Base-by-base conservation (phyloP, 1,284 basidiomycete species). In the Sporisorium reilianum region DNA sequence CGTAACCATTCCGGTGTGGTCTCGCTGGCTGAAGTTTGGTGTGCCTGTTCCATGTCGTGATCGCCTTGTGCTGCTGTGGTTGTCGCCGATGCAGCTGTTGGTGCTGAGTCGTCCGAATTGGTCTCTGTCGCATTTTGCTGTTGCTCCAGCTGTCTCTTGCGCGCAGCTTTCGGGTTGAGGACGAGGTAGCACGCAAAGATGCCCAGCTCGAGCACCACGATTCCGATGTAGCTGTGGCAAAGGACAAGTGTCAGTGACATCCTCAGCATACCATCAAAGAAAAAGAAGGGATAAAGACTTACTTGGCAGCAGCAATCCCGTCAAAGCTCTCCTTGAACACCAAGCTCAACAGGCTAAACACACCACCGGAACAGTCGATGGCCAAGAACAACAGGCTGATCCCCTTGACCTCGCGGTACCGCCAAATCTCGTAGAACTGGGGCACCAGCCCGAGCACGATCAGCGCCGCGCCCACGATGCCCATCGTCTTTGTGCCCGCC, bases 331-430 rank as follows among this genome's bases (percentile, higher is more conserved):
- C 80, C 75, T 91, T 89, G 86, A 93, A 93, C 22, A 88, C 88
- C 36, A 93, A 87, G 25, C 91, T 92, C 10, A 92, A 85, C 70
- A 89, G 87, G 41, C 84, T 85, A 84, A 93, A 93, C 11, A 93
- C 84, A 5, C 90, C 92, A 32, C 92, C 92, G 18, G 89, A 80
- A 55, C 90, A 88, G 81, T 94, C 92, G 55, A 93, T 87, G 1
- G 86, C 75, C 86, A 93, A 90, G 85, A 93, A 93, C 3, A 87
- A 46, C 51, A 91, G 85, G 1, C 90, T 91, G 63, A 94, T 90
- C 6, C 92, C 92, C 28, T 90, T 85, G 45, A 93, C 92, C 81
- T 92, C 90, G 69, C 87, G 87, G 71, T 87, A 87, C 73, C 88
- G 88, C 85, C 89, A 91, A 45, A 93, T 93, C 82, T 93, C 92